These are phyloP conservation scores for Bacterosira constricta DNA, from an alignment of 108 stramenopile species.

Conservation along the genomic window DNA sequence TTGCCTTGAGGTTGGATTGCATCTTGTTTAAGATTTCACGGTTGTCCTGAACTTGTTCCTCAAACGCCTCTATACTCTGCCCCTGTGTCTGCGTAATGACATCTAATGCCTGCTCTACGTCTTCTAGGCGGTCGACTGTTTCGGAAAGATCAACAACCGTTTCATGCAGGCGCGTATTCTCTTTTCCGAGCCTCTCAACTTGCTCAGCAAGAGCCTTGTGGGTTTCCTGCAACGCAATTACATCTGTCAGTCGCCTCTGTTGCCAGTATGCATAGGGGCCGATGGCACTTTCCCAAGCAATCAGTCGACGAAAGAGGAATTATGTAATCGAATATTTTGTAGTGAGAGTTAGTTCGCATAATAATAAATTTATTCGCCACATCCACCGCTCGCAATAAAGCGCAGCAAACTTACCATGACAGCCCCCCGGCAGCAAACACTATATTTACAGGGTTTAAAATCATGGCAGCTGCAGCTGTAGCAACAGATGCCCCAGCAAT, in stretches of 20 bases:
- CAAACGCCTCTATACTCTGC: constrained; percentile 43
- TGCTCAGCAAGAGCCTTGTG: constrained; percentile 44
- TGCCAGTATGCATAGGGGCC: constrained; percentile 49
- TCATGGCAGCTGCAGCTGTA: constrained; percentile 62
- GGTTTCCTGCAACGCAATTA: constrained; percentile 48
- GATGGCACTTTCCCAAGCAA: constrained; percentile 17
- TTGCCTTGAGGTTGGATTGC: constrained; percentile 53
- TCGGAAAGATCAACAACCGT: constrained; percentile 45
- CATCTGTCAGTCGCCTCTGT: constrained; percentile 43
- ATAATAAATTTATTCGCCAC: too few relatives aligned
- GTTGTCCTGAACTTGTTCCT: constrained; percentile 53
- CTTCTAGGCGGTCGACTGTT: constrained; percentile 48
- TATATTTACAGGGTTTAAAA: constrained; percentile 52
- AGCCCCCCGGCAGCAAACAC: constrained; percentile 66
- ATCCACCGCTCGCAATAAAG: too few relatives aligned
- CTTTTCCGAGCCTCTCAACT: constrained; percentile 37
- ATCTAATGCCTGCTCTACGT: constrained; percentile 45
- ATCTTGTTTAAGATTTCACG: constrained; percentile 50
- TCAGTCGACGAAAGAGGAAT: not conserved
- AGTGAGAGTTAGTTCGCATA: too few relatives aligned
- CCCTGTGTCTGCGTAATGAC: constrained; percentile 49
- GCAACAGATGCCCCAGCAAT: constrained; percentile 57
- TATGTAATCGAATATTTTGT: too few relatives aligned
- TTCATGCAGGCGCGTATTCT: constrained; percentile 38
- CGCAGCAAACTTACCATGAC: constrained; percentile 38